phyloP scores from a whole-genome alignment of 176 grass and related monocot species.

The Avena insularis region DNA sequence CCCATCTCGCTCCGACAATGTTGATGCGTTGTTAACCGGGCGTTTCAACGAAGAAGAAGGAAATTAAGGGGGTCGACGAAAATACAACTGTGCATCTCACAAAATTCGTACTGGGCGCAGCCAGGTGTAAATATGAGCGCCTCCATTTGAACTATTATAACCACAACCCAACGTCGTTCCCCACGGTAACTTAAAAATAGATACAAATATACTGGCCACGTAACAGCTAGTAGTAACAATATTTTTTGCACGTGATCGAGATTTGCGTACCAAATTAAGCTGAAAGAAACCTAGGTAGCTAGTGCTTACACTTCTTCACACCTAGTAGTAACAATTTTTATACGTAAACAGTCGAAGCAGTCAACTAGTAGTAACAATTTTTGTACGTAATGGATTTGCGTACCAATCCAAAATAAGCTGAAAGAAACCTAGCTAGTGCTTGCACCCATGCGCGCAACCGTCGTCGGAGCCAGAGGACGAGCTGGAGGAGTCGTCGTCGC shows the following conservation, averaged over 20 bases:
- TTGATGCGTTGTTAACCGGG: background rate
- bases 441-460: conserved; percentile 41
- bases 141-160: background rate
- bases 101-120: too few relatives aligned
- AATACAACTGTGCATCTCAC: too few relatives aligned
- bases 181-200: background rate
- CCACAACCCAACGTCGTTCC: background rate
- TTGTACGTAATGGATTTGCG: background rate
- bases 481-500: background rate
- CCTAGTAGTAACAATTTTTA: too few relatives aligned
- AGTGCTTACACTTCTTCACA: conserved; percentile 43
- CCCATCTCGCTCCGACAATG: background rate
- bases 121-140: background rate
- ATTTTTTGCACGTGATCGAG: too few relatives aligned
- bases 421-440: conserved; percentile 36
- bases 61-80: too few relatives aligned
- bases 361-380: background rate
- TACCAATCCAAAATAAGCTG: background rate
- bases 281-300: background rate
- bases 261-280: background rate
- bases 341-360: background rate
- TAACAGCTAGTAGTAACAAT: background rate
- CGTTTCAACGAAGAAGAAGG: background rate
- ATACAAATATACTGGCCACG: background rate
- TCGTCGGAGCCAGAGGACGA: conserved; percentile 19